phyloP scores from a whole-genome alignment of 371 early-diverging fungal species.

The Mortierella sp. region DNA sequence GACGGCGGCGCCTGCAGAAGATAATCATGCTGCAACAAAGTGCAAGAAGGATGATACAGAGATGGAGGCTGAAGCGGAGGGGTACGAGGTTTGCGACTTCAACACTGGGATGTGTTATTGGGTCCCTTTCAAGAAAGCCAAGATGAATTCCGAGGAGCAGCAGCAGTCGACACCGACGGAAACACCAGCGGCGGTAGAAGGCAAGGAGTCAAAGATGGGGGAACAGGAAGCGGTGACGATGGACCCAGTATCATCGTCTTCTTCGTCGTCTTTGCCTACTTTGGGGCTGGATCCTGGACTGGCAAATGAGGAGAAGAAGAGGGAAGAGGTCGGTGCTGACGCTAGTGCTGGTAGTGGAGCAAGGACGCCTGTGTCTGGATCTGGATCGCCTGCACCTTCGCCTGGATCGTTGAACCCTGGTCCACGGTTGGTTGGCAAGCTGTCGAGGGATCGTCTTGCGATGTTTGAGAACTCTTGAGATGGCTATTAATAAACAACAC shows the following conservation, averaged over 20 bases:
- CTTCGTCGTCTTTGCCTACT: background rate
- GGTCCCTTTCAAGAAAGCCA: slow-evolving; percentile 31
- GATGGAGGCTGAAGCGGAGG: background rate
- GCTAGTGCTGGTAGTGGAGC: background rate
- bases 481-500: background rate
- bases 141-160: background rate
- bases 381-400: slow-evolving; percentile 2
- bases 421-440: slow-evolving; percentile 43
- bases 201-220: background rate
- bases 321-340: background rate
- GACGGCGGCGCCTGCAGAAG: background rate
- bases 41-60: background rate
- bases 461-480: slow-evolving; percentile 40
- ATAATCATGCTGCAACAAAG: background rate
- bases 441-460: slow-evolving; percentile 44
- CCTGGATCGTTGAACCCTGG: slow-evolving; percentile 21
- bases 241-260: background rate
- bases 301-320: background rate
- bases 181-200: background rate
- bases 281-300: background rate
- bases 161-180: background rate
- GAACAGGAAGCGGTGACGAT: background rate
- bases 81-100: slow-evolving; percentile 23
- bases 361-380: slow-evolving; percentile 5
- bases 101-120: slow-evolving; percentile 28